A percentile compares a stretch with the other conserved stretches of the same genome.
These are phyloP conservation scores for Acacia acuminata DNA, from an alignment of 306 rosid species.

Conservation along the genomic window DNA sequence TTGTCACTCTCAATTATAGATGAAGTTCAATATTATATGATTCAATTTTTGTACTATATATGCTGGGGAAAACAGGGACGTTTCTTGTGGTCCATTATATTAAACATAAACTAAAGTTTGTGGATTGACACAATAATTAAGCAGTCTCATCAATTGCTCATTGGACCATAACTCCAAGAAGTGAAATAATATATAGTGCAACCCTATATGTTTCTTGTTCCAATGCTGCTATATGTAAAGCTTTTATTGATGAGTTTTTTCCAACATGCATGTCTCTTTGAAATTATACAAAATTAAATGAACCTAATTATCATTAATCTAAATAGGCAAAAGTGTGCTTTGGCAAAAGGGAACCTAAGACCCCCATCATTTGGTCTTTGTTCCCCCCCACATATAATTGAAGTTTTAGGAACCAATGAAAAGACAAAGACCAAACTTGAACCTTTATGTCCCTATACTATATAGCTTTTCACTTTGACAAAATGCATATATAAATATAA, in stretches of 20 bases:
- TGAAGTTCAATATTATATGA: background rate
- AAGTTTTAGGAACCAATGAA: conserved; percentile 36
- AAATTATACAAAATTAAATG: background rate
- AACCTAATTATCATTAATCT: conserved; percentile 23
- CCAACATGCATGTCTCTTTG: conserved; percentile 26
- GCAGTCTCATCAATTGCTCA: conserved; percentile 1
- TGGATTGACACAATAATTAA: conserved; percentile 34
- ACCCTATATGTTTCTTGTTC: conserved; percentile 27
- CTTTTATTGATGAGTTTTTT: conserved; percentile 23
- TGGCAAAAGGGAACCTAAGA: conserved; percentile 34
- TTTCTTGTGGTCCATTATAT: background rate
- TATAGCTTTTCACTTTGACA: conserved; percentile 9
- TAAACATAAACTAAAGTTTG: background rate
- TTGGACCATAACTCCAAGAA: conserved; percentile 18
- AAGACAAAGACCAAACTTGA: background rate
- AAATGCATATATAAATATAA: background rate
- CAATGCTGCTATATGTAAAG: background rate
- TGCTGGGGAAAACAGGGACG: background rate
- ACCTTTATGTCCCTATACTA: background rate
- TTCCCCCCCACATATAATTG: conserved; percentile 53
- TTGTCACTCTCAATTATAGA: conserved; percentile 17
- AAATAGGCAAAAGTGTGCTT: conserved; percentile 25
- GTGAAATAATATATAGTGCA: background rate
- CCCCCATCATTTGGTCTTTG: conserved; percentile 46
- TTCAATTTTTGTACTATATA: background rate